A percentile compares a stretch with the other conserved stretches of the same genome.
phyloP scores from a whole-genome alignment of 331 rosid genomes.

The Quercus lobata region DNA sequence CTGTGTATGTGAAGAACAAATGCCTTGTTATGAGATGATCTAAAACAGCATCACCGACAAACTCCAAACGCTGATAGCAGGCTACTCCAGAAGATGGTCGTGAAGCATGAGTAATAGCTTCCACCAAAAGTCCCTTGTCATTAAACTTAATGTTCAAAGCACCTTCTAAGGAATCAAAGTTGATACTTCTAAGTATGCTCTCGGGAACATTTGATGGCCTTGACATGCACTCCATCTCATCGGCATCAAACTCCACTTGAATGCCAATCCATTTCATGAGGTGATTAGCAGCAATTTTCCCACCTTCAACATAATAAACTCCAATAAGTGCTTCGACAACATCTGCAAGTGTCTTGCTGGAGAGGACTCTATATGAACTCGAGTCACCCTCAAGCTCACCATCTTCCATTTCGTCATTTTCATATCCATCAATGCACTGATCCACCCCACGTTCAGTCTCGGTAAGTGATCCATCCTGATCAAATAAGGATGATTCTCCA shows the following conservation, averaged over 20 bases:
- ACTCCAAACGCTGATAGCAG: conserved; percentile 97
- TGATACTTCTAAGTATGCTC: conserved; percentile 64
- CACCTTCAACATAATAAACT: conserved; percentile 91
- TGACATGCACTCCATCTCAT: conserved; percentile 50
- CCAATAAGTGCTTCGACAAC: conserved; percentile 98
- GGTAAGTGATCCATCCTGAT: conserved; percentile 41
- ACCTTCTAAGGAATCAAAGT: conserved; percentile 78
- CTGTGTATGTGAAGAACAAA: conserved; percentile 89
- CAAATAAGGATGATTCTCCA: conserved; percentile 79
- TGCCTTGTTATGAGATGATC: conserved; percentile 97
- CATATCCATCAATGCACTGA: conserved; percentile 33
- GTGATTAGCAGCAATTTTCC: conserved; percentile 86
- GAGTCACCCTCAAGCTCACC: conserved; percentile 94
- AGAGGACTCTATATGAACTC: conserved; percentile 90
- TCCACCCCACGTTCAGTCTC: conserved; percentile 33
- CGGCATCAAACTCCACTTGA: conserved; percentile 79
- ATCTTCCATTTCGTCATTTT: conserved; percentile 81
- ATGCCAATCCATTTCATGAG: conserved; percentile 98
- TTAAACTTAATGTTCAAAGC: conserved; percentile 61
- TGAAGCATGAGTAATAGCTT: conserved; percentile 97
- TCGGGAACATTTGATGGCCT: conserved; percentile 68
- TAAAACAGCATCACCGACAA: conserved; percentile 96
- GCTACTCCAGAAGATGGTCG: conserved; percentile 96
- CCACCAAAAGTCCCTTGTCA: conserved; percentile 75
- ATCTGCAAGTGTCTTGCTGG: conserved; percentile 99